phyloP scores from a whole-genome alignment of 345 rosid genomes.

The Melaleuca quinquenervia region DNA sequence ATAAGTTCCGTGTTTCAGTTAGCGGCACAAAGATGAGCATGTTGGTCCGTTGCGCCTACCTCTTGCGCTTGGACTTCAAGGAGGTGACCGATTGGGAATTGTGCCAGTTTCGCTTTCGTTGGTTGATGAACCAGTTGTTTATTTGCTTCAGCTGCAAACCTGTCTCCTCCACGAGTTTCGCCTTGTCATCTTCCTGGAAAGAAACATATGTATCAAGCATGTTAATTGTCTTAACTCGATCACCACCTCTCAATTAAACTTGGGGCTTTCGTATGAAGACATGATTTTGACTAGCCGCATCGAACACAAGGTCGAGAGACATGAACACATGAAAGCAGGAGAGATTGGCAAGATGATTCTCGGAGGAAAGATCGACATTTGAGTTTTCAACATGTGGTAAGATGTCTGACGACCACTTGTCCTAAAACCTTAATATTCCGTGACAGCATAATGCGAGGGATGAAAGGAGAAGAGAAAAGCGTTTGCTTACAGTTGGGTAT shows the following conservation, averaged over 20 bases:
- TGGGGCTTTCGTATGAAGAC: not conserved
- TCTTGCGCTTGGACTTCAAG: conserved; percentile 91
- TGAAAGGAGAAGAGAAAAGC: not conserved
- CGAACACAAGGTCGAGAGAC: not conserved
- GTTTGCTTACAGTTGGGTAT: conserved; percentile 76
- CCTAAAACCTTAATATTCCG: not conserved
- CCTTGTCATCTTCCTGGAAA: conserved; percentile 97
- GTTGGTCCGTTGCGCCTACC: conserved; percentile 15
- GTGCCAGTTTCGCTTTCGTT: conserved; percentile 97
- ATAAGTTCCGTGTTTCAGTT: not conserved
- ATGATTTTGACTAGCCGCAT: not conserved
- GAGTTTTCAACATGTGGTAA: not conserved
- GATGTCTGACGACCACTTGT: not conserved
- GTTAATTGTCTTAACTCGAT: too few species aligned
- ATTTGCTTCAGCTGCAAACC: conserved; percentile 97
- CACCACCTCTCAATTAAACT: not conserved
- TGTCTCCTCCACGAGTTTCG: conserved; percentile 94
- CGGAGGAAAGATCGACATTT: not conserved
- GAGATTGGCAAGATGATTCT: not conserved
- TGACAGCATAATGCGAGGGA: not conserved
- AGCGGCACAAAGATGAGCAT: not conserved
- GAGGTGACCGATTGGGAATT: conserved; percentile 87
- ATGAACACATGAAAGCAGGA: not conserved
- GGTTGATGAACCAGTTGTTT: conserved; percentile 99
- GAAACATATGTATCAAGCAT: not conserved